Evolutionary conservation across 2,329 filamentous ascomycete species (phyloP).

Genomic region (Daldinia sp.): DNA sequence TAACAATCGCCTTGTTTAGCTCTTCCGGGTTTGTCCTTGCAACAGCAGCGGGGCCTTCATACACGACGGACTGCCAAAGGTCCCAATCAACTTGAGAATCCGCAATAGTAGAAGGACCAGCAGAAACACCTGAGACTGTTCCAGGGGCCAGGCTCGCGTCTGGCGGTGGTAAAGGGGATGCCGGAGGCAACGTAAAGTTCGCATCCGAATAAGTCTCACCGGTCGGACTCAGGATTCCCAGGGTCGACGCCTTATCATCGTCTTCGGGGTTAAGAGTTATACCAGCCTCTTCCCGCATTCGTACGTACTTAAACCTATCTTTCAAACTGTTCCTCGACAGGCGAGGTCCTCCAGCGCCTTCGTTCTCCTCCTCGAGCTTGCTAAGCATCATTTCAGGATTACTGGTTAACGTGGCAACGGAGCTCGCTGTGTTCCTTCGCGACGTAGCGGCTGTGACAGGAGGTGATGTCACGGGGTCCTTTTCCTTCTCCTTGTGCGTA

Average conservation of each 20-base stretch:
- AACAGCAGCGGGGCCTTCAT: slow-evolving; percentile 90
- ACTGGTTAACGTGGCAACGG: slow-evolving; percentile 80
- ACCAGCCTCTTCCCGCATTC: slow-evolving; percentile 78
- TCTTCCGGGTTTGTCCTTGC: slow-evolving; percentile 90
- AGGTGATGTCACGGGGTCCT: slow-evolving; percentile 66
- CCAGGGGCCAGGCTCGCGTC: slow-evolving; percentile 82
- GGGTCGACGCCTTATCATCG: slow-evolving; percentile 59
- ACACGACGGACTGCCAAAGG: slow-evolving; percentile 95
- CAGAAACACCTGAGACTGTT: slow-evolving; percentile 84
- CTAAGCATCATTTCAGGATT: slow-evolving; percentile 84
- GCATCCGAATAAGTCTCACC: slow-evolving; percentile 47
- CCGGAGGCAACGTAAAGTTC: slow-evolving; percentile 47
- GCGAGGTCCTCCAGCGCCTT: slow-evolving; percentile 60
- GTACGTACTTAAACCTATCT: slow-evolving; percentile 82
- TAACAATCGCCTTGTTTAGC: slow-evolving; percentile 89
- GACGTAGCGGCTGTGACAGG: slow-evolving; percentile 59
- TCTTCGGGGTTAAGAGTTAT: slow-evolving; percentile 66
- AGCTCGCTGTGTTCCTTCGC: slow-evolving; percentile 82
- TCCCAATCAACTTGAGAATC: slow-evolving; percentile 96
- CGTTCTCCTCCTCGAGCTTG: slow-evolving; percentile 78
- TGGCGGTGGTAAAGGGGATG: slow-evolving; percentile 70
- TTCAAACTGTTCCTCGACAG: slow-evolving; percentile 74
- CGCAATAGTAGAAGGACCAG: slow-evolving; percentile 76
- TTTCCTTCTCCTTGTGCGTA: slow-evolving; percentile 66
- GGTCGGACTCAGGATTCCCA: slow-evolving; percentile 46